Evolutionary conservation across 306 rosid species (phyloP), one percentile per base, ranked within the genome.

Genomic region (Quercus alba): DNA sequence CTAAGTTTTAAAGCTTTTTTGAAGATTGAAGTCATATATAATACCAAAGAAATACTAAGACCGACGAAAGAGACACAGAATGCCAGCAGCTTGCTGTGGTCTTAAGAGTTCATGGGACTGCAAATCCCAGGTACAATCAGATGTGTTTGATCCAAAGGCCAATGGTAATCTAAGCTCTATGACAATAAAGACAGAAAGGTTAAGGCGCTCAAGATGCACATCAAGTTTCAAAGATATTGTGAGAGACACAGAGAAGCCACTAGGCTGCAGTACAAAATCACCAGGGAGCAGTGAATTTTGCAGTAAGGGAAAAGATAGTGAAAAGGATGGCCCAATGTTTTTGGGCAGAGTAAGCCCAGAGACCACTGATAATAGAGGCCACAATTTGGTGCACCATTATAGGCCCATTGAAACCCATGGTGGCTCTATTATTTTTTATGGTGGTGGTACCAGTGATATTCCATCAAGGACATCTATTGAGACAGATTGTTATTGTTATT

Each of bases 101-200:
- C 82, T 86, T 72, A 86, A 73, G 78, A 89, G 79, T 71, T 85
- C 85, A 9, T 68, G 88, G 74, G 76, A 38, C 33, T 88, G 90
- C 87, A 88, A 85, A 77, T 76, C 84, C 38, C 58, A 75, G 5
- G 80, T 8, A 21, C 31, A 56, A 74, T 83, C 86, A 38, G 82
- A 83, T 68, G 89, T 89, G 75, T 84, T 81, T 85, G 89, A 86
- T 66, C 89, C 92, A 52, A 76, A 72, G 57, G 67, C 61, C 77
- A 74, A 51, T 35, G 66, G 68, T 31, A 49, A 80, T 23, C 58
- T 70, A 33, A 74, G 51, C 52, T 71, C 58, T 62, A 58, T 70
- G 28, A 78, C 72, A 41, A 79, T 61, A 78, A 80, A 75, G 19
- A 64, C 38, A 31, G 79, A 54, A 56, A 28, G 35, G 51, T 20